Percentiles rank a stretch among this genome's conserved stretches.
Evolutionary conservation across 352 stramenopile genomes (phyloP).

Genomic region (Globisporangium emineosum): DNA sequence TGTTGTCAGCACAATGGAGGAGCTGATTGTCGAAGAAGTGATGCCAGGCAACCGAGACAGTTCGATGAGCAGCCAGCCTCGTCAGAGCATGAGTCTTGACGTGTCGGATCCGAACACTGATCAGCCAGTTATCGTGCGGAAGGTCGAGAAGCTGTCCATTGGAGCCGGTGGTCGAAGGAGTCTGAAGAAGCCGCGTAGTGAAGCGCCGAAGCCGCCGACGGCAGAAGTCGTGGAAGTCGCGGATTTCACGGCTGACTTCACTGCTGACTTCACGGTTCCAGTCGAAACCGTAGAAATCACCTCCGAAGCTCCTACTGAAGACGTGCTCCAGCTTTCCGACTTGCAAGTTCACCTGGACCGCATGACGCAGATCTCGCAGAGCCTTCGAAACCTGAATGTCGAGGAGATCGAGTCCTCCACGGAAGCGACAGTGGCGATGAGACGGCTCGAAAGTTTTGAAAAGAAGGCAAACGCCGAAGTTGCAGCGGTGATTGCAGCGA

Average conservation of each 20-base stretch:
- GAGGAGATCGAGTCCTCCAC: slow-evolving; percentile 45
- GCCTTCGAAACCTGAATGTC: slow-evolving; percentile 39
- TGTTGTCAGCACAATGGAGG: slow-evolving; percentile 26
- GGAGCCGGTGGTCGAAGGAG: slow-evolving; percentile 34
- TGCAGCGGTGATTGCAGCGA: slow-evolving; percentile 52
- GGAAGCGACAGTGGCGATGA: slow-evolving; percentile 41
- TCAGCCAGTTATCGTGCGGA: slow-evolving; percentile 45
- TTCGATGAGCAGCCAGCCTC: slow-evolving; percentile 22
- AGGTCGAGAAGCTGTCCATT: slow-evolving; percentile 41
- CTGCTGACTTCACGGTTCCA: slow-evolving; percentile 19
- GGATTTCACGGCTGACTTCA: slow-evolving; percentile 23
- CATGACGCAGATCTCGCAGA: slow-evolving; percentile 74
- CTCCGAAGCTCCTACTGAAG: slow-evolving; percentile 2
- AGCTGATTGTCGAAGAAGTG: slow-evolving; percentile 53
- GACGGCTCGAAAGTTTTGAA: slow-evolving; percentile 47
- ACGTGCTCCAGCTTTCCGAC: slow-evolving; percentile 52
- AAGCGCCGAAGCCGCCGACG: slow-evolving; percentile 6
- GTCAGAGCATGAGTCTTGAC: slow-evolving; percentile 10
- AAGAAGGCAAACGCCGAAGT: slow-evolving; percentile 48
- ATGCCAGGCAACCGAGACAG: slow-evolving; percentile 27
- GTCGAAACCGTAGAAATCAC: slow-evolving; percentile 7
- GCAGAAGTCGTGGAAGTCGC: slow-evolving; percentile 26
- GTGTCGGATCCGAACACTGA: slow-evolving; percentile 20
- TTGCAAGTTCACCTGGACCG: slow-evolving; percentile 71
- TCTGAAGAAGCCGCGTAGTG: slow-evolving; percentile 20